Conservation (phyloP, 192 early-diverging fungal species). For the Coemansia sp. region DNA sequence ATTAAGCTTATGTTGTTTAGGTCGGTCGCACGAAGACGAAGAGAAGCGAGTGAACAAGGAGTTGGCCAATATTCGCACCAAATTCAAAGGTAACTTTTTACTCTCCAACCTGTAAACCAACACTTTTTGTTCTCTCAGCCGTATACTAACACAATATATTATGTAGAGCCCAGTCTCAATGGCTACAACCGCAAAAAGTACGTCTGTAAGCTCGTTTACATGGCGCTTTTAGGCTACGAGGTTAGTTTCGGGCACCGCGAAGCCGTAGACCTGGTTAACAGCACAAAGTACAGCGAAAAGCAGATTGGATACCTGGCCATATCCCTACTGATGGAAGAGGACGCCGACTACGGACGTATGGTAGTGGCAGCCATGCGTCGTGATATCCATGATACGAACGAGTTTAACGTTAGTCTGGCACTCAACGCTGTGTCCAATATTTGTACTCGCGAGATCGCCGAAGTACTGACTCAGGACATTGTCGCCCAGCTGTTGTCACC, state of each 20-base stretch:
- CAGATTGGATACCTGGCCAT: constrained; percentile 98
- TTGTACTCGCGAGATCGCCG: constrained; percentile 88
- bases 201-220: constrained; percentile 98
- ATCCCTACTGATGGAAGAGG: constrained; percentile 88
- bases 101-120: background rate
- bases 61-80: constrained; percentile 96
- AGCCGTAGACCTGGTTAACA: constrained; percentile 88
- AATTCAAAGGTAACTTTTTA: constrained; percentile 82
- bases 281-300: constrained; percentile 94
- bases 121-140: background rate
- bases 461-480: constrained; percentile 80
- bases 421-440: constrained; percentile 98
- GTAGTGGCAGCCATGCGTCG: constrained; percentile 88
- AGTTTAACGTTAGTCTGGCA: constrained; percentile 88
- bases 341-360: constrained; percentile 75
- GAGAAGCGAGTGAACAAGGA: constrained; percentile 99
- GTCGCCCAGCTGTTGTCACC: constrained; percentile 78
- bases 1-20: constrained; percentile 46
- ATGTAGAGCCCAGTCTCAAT: constrained; percentile 82
- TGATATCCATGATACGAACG: constrained; percentile 84
- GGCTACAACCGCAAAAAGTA: constrained; percentile 99
- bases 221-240: constrained; percentile 98
- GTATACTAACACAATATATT: background rate
- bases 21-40: constrained; percentile 93
- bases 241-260: constrained; percentile 98